Evolutionary conservation across 2,329 filamentous ascomycete species (phyloP).

Genomic region (Calycina herbarum): DNA sequence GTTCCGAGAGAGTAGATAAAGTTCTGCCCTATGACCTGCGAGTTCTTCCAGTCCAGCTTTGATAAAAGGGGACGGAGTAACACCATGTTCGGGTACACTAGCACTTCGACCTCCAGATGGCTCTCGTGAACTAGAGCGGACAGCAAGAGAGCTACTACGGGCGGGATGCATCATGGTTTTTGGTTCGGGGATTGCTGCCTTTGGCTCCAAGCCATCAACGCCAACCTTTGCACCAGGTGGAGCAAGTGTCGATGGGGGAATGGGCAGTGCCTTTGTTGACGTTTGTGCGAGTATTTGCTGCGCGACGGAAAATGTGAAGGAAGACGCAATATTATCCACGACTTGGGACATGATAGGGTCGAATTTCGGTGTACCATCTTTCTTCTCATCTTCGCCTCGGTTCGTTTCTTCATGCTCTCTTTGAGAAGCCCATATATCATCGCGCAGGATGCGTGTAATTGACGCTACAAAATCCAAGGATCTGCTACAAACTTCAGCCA

Average conservation of each 20-base stretch:
- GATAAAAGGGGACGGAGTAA: constrained; percentile 49
- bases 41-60: constrained; percentile 76
- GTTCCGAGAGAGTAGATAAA: constrained; percentile 77
- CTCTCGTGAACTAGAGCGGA: constrained; percentile 43
- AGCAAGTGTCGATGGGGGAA: constrained; percentile 58
- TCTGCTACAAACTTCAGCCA: constrained; percentile 84
- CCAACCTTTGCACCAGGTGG: constrained; percentile 30
- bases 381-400: constrained; percentile 39
- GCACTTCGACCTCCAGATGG: constrained; percentile 46
- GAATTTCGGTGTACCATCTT: constrained; percentile 21
- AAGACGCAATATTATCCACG: constrained; percentile 73
- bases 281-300: constrained; percentile 78
- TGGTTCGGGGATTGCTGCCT: constrained; percentile 62
- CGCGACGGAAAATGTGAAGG: constrained; percentile 75
- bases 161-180: constrained; percentile 72
- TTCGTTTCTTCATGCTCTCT: constrained; percentile 15
- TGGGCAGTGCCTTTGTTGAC: constrained; percentile 65
- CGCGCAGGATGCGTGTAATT: constrained; percentile 75
- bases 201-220: constrained; percentile 55
- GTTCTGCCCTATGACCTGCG: constrained; percentile 77
- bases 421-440: constrained; percentile 70
- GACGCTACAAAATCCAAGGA: constrained; percentile 82
- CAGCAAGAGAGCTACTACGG: constrained; percentile 60
- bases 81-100: constrained; percentile 40
- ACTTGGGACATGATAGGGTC: constrained; percentile 50